Base-by-base conservation (phyloP, 1,139 yeast species). In the Spathaspora jeffriesii region DNA sequence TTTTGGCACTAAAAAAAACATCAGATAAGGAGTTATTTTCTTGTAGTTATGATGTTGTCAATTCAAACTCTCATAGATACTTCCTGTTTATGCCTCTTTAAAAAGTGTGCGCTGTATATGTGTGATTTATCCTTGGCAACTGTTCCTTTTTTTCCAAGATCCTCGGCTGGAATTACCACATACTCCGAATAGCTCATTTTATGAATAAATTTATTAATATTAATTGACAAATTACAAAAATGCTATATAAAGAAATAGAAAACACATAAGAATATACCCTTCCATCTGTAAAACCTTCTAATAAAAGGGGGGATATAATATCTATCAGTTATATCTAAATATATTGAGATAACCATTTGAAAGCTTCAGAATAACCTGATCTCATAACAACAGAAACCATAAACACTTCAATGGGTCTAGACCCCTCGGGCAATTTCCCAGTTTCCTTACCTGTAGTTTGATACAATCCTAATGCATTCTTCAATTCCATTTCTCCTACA, bases 351-450 rank as follows among this genome's bases (percentile, higher is more conserved):
- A 92, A 82, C 97, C 97, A 91, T 78, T 88, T 88, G 81, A 91
- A 90, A 54, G 96, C 97, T 59, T 91, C 97, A 50, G 95, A 93
- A 71, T 91, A 91, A 58, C 97, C 97, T 68, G 88, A 89, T 79
- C 97, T 89, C 96, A 89, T 87, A 48, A 90, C 96, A 53, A 93
- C 96, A 28, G 97, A 90, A 70, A 96, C 93, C 98, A 95, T 93
- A 71, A 84, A 95, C 43, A 93, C 84, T 73, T 93, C 99, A 51
- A 93, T 85, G 46, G 99, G 98, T 76, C 99, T 87, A 59, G 80
- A 79, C 52, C 85, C 86, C 52, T 85, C 91, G 36, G 81, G 79
- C 56, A 89, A 76, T 62, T 85, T 85, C 54, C 84, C 85, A 54
- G 84, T 84, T 50, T 73, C 78, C 71, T 87, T 88, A 61, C 98